Percentiles rank a stretch among this genome's conserved stretches.
Evolutionary conservation across 2,329 filamentous ascomycete species (phyloP).

Genomic region (Colletotrichum tamarilloi): DNA sequence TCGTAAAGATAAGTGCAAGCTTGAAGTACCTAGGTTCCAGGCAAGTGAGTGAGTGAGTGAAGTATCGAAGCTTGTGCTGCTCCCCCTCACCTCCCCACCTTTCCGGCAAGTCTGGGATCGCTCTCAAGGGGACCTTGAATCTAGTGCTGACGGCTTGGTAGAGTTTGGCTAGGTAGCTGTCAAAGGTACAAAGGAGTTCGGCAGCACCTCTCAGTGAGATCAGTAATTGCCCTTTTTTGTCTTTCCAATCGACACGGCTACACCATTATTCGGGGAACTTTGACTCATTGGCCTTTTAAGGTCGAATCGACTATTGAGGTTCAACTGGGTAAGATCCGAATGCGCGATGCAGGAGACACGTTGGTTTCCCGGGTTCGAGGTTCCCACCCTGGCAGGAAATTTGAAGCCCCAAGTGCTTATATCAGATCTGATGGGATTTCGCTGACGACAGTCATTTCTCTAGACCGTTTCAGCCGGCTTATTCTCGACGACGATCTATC

Average conservation of each 20-base stretch:
- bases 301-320: not conserved
- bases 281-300: not conserved
- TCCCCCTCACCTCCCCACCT: not conserved
- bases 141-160: not conserved
- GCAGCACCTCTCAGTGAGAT: too few relatives aligned
- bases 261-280: not conserved
- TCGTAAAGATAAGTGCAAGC: not conserved
- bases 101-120: not conserved
- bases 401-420: not conserved
- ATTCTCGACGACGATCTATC: not conserved
- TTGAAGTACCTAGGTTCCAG: not conserved
- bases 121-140: not conserved
- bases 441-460: not conserved
- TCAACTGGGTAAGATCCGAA: not conserved
- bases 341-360: not conserved
- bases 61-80: not conserved
- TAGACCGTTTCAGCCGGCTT: not conserved
- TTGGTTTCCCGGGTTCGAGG: not conserved
- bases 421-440: not conserved
- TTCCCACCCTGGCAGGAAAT: not conserved
- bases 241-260: not conserved
- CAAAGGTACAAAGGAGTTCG: not conserved
- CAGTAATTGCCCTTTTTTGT: not conserved
- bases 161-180: not conserved
- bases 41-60: not conserved